Base-by-base conservation (phyloP, 2,329 filamentous ascomycete species). In the Curvularia sp. region DNA sequence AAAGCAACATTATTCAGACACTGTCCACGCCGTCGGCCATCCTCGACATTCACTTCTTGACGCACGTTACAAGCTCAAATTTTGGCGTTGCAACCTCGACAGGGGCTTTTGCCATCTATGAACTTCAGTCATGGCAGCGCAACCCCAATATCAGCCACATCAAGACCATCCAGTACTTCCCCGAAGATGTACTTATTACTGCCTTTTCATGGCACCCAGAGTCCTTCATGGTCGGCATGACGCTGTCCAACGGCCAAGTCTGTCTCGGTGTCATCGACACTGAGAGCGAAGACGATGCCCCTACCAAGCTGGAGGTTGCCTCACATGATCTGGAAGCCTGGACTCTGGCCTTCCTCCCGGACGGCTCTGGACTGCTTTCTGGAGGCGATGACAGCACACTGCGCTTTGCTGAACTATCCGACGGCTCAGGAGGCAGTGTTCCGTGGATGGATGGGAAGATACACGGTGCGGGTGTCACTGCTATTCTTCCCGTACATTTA, bases 401-500 rank as follows among this genome's bases (percentile, higher is more conserved):
- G n/a, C 63, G 84, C 79, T 74, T 68, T 43, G 61, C 53, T 27
- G 65, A 66, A n/a, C 34, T 74, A 2, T 54, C 61, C 0, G 52
- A 66, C 12, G 50, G 57, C 15, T 55, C 64, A 9, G 53, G 59
- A 19, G 59, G 49, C 38, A 65, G 64, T 12, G 55, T 68, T 30
- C 60, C 69, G 2, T 81, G 79, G 79, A 77, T 77, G 50, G 84
- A 87, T 65, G 78, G 80, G 21, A 87, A 82, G 60, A 82, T 84
- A 15, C 92, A 97, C 69, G 81, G 82, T n/a, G 92, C 93, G 1
- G 94, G 95, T 10, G 90, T 98, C 1, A 97, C 93, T 0, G 87
- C 92, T 1, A 95, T 98, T 53, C 77, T 97, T 2, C 91, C 93
- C 0, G 78, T 96, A 2, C 79, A 83, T 8, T 79, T 80, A 3